Percentiles rank a stretch among this genome's conserved stretches.
Evolutionary conservation across 2,329 filamentous ascomycete species (phyloP).

Genomic region (Claviceps arundinis): DNA sequence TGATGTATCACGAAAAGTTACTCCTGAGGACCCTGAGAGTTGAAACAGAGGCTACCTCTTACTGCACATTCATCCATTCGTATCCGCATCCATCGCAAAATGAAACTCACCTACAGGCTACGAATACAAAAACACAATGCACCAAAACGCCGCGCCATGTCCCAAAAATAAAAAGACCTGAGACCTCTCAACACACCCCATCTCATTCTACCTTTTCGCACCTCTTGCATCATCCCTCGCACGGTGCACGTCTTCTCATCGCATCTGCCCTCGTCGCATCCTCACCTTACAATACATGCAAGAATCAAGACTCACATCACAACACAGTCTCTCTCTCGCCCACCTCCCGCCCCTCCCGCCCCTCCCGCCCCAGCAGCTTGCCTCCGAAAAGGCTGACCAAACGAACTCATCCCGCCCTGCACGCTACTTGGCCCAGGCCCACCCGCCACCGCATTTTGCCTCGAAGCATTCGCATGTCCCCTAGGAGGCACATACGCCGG

Average conservation of each 20-base stretch:
- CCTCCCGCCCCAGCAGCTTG: slow-evolving; percentile 7
- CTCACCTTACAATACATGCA: too few species aligned
- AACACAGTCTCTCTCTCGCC: slow-evolving; percentile 26
- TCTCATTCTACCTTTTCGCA: not conserved
- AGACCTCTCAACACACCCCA: not conserved
- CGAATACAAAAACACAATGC: too few species aligned
- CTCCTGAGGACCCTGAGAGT: too few species aligned
- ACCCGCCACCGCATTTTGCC: slow-evolving; percentile 16
- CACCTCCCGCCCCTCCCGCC: slow-evolving; percentile 6
- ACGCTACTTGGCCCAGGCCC: too few species aligned
- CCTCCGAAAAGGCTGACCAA: slow-evolving; percentile 7
- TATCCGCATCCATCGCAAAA: too few species aligned
- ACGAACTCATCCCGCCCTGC: not conserved
- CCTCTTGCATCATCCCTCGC: not conserved
- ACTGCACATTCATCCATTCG: too few species aligned
- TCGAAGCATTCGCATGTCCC: slow-evolving; percentile 36
- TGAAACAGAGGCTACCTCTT: too few species aligned
- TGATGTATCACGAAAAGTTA: too few species aligned
- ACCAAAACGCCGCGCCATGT: slow-evolving; percentile 4
- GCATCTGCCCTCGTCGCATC: not conserved
- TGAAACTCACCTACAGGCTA: too few species aligned
- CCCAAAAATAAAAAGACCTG: not conserved
- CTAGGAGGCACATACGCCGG: slow-evolving; percentile 37
- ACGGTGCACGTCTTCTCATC: not conserved
- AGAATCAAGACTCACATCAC: slow-evolving; percentile 27